Conservation (phyloP, 2,329 filamentous ascomycete species). For the Myriosclerotinia curreyana region DNA sequence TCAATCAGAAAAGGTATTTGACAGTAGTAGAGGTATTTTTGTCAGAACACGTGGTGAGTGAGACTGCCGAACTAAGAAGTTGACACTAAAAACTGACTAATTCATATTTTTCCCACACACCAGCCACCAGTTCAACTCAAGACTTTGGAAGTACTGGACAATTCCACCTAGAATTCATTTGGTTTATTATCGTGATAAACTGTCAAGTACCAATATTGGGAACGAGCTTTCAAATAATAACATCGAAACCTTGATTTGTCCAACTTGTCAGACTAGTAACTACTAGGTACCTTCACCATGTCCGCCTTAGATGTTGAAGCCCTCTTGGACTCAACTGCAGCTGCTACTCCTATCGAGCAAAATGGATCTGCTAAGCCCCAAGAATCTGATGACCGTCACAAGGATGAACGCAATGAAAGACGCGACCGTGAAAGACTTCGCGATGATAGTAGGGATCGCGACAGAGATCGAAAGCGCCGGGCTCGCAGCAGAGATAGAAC, state of each 20-base stretch:
- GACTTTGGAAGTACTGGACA: too few relatives aligned
- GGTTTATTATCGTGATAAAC: neutral
- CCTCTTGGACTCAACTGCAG: slow-evolving; percentile 80
- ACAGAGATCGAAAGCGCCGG: slow-evolving; percentile 50
- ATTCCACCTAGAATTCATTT: slow-evolving; percentile 1
- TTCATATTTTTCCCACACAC: neutral
- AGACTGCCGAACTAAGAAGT: neutral
- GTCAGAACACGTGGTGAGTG: neutral
- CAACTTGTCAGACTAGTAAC: slow-evolving; percentile 15
- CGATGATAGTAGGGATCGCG: slow-evolving; percentile 53
- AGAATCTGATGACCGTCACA: slow-evolving; percentile 57
- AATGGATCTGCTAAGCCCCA: slow-evolving; percentile 46
- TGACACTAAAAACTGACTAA: neutral
- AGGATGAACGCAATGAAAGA: slow-evolving; percentile 51
- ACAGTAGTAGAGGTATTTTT: neutral
- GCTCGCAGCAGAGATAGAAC: slow-evolving; percentile 22
- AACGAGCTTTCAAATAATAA: neutral
- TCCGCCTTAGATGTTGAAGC: slow-evolving; percentile 81
- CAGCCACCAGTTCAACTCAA: too few relatives aligned
- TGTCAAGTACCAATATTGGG: neutral
- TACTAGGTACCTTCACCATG: slow-evolving; percentile 52
- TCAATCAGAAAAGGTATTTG: neutral
- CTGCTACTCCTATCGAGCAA: slow-evolving; percentile 49
- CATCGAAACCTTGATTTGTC: neutral
- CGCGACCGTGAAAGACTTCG: slow-evolving; percentile 56